These are phyloP conservation scores for Aspergillus uvarum DNA, from an alignment of 2,329 filamentous ascomycete genomes.

Conservation along the genomic window DNA sequence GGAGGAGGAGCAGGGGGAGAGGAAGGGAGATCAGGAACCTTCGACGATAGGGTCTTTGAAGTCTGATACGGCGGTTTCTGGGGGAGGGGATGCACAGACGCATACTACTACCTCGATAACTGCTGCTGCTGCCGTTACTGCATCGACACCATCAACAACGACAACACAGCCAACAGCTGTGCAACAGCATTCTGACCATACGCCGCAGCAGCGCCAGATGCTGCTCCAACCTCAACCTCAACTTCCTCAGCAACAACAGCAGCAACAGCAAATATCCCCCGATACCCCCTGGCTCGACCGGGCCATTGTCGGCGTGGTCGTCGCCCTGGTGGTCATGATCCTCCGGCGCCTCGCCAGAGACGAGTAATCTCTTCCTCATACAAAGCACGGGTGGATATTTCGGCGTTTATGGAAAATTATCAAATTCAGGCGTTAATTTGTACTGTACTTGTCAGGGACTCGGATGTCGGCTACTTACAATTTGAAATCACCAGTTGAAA, in stretches of 20 bases:
- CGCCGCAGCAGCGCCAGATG: constrained; percentile 1
- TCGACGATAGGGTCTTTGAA: too few species aligned
- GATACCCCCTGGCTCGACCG: constrained; percentile 77
- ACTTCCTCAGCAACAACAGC: constrained; percentile 30
- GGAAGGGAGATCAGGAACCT: too few species aligned
- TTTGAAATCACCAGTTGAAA: too few species aligned
- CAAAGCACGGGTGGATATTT: too few species aligned
- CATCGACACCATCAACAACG: constrained; percentile 2
- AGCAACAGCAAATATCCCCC: constrained; percentile 40
- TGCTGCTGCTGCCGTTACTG: too few species aligned
- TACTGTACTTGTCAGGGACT: not conserved
- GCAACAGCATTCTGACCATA: not conserved
- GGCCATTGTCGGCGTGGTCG: constrained; percentile 70
- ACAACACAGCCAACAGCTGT: not conserved
- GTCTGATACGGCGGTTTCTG: too few species aligned
- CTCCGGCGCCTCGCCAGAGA: constrained; percentile 45
- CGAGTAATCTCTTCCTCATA: not conserved
- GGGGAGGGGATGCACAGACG: too few species aligned
- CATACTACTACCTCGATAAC: too few species aligned
- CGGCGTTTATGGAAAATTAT: not conserved
- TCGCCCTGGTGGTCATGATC: constrained; percentile 70
- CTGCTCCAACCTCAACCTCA: constrained; percentile 4
- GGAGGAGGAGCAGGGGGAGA: too few species aligned
- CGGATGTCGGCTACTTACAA: too few species aligned
- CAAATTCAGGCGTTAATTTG: not conserved